A percentile compares a stretch with the other conserved stretches of the same genome.
These are phyloP conservation scores for Alternaria gansuensis DNA, from an alignment of 2,329 filamentous ascomycete genomes.

Conservation along the genomic window DNA sequence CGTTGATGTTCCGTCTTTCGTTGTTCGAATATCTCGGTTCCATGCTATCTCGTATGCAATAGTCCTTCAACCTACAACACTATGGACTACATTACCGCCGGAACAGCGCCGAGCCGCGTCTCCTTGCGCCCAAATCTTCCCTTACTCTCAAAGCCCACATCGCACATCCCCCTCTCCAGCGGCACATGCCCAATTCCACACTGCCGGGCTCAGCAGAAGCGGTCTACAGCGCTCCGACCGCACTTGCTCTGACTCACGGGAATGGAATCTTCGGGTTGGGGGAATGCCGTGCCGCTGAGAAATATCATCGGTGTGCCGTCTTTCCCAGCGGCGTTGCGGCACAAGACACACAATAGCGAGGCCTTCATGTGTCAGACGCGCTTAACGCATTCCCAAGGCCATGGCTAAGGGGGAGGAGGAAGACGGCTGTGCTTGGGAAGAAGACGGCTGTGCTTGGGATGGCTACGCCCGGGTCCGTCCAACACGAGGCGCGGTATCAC, in stretches of 20 bases:
- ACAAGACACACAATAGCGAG: not conserved
- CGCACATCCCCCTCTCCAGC: conserved; percentile 1
- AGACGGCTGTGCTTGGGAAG: not conserved
- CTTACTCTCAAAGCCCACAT: conserved; percentile 3
- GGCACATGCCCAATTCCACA: not conserved
- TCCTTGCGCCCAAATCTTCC: conserved; percentile 7
- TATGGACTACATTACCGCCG: conserved; percentile 5
- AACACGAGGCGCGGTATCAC: not conserved
- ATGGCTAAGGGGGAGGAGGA: conserved; percentile 6
- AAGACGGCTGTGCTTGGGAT: not conserved
- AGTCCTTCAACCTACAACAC: not conserved
- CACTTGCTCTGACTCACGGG: conserved; percentile 6
- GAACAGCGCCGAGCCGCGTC: conserved; percentile 7
- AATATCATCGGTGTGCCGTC: conserved; percentile 5
- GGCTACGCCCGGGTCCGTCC: not conserved
- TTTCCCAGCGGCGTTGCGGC: conserved; percentile 1
- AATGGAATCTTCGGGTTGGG: not conserved
- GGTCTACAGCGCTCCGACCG: not conserved
- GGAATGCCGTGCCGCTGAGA: not conserved
- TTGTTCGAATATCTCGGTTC: not conserved
- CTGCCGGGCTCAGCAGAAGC: conserved; percentile 5
- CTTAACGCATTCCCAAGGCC: conserved; percentile 4
- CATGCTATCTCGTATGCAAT: not conserved
- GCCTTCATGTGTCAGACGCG: conserved; percentile 1
- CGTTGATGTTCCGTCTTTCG: not conserved